Conservation (phyloP, 176 grass and related monocot species). For the Aegilops speltoides region DNA sequence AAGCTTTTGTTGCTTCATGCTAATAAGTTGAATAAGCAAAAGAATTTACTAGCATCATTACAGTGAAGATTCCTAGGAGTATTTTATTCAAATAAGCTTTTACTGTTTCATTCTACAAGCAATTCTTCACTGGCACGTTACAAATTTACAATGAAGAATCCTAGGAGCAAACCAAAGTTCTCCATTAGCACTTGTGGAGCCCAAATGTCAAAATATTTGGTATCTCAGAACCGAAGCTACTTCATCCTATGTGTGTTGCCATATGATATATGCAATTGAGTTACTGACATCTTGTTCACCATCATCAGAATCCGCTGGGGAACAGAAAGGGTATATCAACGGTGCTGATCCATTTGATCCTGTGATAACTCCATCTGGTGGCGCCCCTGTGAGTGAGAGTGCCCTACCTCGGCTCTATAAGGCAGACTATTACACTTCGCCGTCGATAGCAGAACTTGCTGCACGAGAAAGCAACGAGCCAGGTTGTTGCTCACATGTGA, state of each 20-base stretch:
- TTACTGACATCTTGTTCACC: background rate
- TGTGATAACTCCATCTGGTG: background rate
- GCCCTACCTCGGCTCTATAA: constrained; percentile 57
- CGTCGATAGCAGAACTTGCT: constrained; percentile 61
- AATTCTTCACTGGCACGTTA: background rate
- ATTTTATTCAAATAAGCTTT: constrained; percentile 6
- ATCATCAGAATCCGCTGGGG: background rate
- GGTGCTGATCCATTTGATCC: constrained; percentile 11
- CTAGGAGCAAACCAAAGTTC: background rate
- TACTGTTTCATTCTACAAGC: background rate
- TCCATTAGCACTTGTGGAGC: background rate
- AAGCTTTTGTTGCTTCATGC: background rate
- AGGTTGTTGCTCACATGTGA: constrained; percentile 58
- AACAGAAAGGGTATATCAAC: background rate
- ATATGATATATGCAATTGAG: background rate
- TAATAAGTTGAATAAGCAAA: background rate
- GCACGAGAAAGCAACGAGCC: constrained; percentile 49
- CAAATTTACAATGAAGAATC: background rate
- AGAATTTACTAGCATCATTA: background rate
- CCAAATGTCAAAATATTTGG: background rate
- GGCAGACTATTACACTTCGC: constrained; percentile 61
- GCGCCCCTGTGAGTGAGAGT: constrained; percentile 35
- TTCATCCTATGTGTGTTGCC: background rate
- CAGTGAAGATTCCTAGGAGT: background rate
- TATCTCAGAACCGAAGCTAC: background rate